Percentiles rank a stretch among this genome's conserved stretches.
Conservation (phyloP, 345 rosid genomes). For the Trapa bicornis region DNA sequence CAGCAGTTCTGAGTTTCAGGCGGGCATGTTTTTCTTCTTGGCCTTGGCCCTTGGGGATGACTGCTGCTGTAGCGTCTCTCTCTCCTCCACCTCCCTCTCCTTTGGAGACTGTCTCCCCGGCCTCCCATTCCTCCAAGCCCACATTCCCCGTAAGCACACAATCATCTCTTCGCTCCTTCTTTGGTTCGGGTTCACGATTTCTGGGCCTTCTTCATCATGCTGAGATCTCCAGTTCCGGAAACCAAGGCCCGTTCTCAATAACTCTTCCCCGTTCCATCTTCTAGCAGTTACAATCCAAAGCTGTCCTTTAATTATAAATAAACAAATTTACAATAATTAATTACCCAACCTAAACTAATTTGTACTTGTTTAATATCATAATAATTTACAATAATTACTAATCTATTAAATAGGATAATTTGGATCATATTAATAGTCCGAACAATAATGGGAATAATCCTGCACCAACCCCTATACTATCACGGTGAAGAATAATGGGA, state of each 20-base stretch:
- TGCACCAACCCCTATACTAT: no score
- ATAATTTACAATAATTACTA: no score
- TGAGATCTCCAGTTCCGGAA: constrained; percentile 6
- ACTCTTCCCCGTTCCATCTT: neutral
- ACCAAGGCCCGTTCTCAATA: neutral
- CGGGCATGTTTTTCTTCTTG: neutral
- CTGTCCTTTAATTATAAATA: no score
- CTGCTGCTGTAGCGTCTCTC: constrained; percentile 1
- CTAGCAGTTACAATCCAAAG: neutral
- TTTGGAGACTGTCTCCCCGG: neutral
- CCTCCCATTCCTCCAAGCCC: constrained; percentile 7
- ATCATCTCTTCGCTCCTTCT: neutral
- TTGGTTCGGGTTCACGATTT: neutral
- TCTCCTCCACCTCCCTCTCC: constrained; percentile 4
- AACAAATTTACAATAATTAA: no score
- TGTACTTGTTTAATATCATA: no score
- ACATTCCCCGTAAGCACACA: constrained; percentile 5
- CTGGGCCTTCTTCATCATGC: constrained; percentile 2
- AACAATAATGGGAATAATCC: no score
- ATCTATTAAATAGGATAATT: no score
- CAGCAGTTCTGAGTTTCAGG: neutral
- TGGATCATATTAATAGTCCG: no score
- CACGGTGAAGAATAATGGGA: no score
- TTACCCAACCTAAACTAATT: no score
- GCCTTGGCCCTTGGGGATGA: neutral